Evolutionary conservation across 2,329 filamentous ascomycete genomes (phyloP).

Genomic region (Xylariales sp.): DNA sequence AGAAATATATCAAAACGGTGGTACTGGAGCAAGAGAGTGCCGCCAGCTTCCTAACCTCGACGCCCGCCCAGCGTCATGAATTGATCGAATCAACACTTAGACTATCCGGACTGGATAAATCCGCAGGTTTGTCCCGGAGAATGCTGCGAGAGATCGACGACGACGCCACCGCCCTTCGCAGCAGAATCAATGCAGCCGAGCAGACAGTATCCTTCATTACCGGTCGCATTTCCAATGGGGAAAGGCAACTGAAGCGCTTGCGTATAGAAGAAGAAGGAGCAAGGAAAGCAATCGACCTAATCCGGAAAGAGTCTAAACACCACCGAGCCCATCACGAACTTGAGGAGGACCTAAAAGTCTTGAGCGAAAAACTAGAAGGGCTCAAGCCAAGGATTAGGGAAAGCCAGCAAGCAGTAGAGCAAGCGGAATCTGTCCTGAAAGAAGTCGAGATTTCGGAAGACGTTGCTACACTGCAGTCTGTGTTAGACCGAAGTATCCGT

Average conservation of each 20-base stretch:
- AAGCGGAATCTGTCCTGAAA: slow-evolving; percentile 23
- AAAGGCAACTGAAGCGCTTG: slow-evolving; percentile 22
- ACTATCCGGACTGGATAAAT: slow-evolving; percentile 44
- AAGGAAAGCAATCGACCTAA: slow-evolving; percentile 12
- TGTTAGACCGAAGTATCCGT: slow-evolving; percentile 5
- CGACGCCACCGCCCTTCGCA: slow-evolving; percentile 35
- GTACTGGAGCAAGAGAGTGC: slow-evolving; percentile 50
- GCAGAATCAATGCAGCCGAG: slow-evolving; percentile 24
- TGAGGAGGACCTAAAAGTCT: neutral
- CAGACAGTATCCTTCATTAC: slow-evolving; percentile 32
- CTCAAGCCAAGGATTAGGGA: slow-evolving; percentile 23
- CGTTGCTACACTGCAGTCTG: neutral
- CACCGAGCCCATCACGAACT: neutral
- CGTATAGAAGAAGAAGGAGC: slow-evolving; percentile 25
- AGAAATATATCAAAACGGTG: slow-evolving; percentile 49
- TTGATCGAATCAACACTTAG: slow-evolving; percentile 48
- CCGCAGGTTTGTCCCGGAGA: slow-evolving; percentile 36
- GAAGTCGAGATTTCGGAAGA: slow-evolving; percentile 25
- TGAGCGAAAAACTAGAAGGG: slow-evolving; percentile 13
- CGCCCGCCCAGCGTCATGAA: slow-evolving; percentile 45
- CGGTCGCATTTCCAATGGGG: slow-evolving; percentile 21
- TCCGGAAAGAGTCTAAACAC: neutral
- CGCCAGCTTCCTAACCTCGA: slow-evolving; percentile 49
- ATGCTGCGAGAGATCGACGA: slow-evolving; percentile 44
- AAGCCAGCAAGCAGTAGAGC: slow-evolving; percentile 22